A percentile compares a stretch with the other conserved stretches of the same genome.
phyloP scores from a whole-genome alignment of 176 grass and related monocot genomes.

The Musa schizocarpa region DNA sequence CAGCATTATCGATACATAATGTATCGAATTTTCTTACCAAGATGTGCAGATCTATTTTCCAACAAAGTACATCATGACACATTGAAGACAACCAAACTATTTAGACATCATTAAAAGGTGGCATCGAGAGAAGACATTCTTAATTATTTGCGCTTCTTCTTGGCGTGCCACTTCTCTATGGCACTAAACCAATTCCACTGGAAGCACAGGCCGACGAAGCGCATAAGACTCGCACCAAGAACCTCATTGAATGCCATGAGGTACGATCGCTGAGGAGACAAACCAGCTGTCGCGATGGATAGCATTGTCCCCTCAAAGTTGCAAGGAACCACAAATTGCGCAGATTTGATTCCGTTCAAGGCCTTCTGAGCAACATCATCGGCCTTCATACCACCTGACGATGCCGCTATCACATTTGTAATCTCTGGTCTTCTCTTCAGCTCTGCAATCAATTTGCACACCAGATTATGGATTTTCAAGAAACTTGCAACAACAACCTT shows the following conservation, averaged over 20 bases:
- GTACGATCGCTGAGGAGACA: constrained; percentile 71
- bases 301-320: constrained; percentile 80
- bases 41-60: no score
- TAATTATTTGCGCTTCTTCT: constrained; percentile 24
- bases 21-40: no score
- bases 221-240: constrained; percentile 56
- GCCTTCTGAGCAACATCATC: constrained; percentile 69
- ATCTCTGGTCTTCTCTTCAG: constrained; percentile 60
- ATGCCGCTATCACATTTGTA: constrained; percentile 58
- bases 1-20: no score
- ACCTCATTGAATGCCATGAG: constrained; percentile 57
- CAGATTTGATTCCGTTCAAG: constrained; percentile 65
- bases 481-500: background rate
- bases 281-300: constrained; percentile 69
- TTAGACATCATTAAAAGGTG: background rate
- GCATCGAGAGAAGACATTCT: background rate
- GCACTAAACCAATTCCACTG: constrained; percentile 82
- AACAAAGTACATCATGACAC: no score
- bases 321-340: constrained; percentile 62
- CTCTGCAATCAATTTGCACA: constrained; percentile 41
- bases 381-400: constrained; percentile 67
- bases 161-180: constrained; percentile 54
- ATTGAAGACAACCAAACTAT: no score
- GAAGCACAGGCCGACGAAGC: constrained; percentile 50
- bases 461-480: background rate